These are phyloP conservation scores for Fusarium sp. DNA, from an alignment of 2,329 filamentous ascomycete species.

Conservation along the genomic window DNA sequence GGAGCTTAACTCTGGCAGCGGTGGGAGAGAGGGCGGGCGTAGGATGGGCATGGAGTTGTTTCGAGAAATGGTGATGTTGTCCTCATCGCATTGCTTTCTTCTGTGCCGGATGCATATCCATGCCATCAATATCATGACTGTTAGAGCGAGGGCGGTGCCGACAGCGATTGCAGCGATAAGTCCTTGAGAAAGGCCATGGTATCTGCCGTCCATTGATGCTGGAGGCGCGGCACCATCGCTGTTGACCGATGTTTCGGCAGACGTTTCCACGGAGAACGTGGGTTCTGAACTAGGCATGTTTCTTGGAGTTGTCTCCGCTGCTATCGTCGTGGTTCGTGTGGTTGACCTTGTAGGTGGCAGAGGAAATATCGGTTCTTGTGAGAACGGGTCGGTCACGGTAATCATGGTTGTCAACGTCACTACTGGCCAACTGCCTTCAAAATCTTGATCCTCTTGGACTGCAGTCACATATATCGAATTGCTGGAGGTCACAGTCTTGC, in stretches of 20 bases:
- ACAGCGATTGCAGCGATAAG: slow-evolving; percentile 35
- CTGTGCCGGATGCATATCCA: slow-evolving; percentile 28
- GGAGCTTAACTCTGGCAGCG: slow-evolving; percentile 8
- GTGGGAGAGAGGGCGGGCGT: not conserved
- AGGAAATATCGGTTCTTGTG: not conserved
- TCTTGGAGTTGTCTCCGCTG: not conserved
- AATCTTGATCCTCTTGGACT: slow-evolving; percentile 1
- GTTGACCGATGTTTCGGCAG: not conserved
- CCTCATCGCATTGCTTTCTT: slow-evolving; percentile 2
- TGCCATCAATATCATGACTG: not conserved
- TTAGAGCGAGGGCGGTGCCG: slow-evolving; percentile 15
- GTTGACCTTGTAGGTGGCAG: not conserved
- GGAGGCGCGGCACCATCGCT: not conserved
- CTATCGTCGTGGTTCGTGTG: not conserved
- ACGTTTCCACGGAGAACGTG: not conserved
- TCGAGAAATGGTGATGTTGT: not conserved
- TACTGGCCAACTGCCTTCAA: slow-evolving; percentile 8
- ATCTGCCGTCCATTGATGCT: not conserved
- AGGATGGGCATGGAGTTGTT: not conserved
- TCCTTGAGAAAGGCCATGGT: slow-evolving; percentile 17
- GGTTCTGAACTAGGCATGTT: not conserved
- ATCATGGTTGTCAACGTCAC: slow-evolving; percentile 26
- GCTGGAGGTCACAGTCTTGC: slow-evolving; percentile 12
- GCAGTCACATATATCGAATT: slow-evolving; percentile 15
- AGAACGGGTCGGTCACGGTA: slow-evolving; percentile 21